These are phyloP conservation scores for Fraxinus quadrangulata DNA, from an alignment of 257 asterid genomes.

Conservation along the genomic window DNA sequence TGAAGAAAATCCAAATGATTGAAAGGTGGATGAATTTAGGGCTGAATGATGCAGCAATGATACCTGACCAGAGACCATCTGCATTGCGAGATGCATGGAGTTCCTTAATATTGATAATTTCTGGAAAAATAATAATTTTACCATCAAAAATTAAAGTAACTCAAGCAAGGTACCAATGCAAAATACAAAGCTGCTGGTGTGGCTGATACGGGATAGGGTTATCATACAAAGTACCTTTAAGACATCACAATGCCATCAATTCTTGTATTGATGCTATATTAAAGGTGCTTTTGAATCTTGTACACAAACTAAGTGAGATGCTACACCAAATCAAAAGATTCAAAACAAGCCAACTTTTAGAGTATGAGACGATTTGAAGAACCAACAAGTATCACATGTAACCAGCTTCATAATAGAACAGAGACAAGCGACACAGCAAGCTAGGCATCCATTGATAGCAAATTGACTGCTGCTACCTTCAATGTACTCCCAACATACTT, in stretches of 20 bases:
- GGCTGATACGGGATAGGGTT: background rate
- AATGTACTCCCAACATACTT: background rate
- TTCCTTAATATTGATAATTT: conserved; percentile 17
- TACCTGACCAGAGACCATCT: conserved; percentile 48
- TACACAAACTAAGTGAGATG: background rate
- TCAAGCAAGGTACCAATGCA: background rate
- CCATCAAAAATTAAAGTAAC: background rate
- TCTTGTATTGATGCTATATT: background rate
- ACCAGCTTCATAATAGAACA: background rate
- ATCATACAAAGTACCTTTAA: background rate
- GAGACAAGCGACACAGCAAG: background rate
- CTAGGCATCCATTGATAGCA: background rate
- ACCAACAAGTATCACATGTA: background rate
- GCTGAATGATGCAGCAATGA: conserved; percentile 39
- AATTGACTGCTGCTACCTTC: background rate
- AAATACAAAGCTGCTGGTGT: background rate
- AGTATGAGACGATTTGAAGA: background rate
- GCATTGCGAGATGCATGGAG: conserved; percentile 15
- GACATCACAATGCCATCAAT: background rate
- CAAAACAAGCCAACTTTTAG: background rate
- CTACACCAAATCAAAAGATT: background rate
- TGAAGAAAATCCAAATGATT: conserved; percentile 55
- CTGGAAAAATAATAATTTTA: background rate
- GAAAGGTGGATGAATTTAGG: conserved; percentile 36
- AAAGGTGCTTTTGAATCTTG: background rate